Base-by-base conservation (phyloP, 2,329 filamentous ascomycete species). In the Cercospora janseana region DNA sequence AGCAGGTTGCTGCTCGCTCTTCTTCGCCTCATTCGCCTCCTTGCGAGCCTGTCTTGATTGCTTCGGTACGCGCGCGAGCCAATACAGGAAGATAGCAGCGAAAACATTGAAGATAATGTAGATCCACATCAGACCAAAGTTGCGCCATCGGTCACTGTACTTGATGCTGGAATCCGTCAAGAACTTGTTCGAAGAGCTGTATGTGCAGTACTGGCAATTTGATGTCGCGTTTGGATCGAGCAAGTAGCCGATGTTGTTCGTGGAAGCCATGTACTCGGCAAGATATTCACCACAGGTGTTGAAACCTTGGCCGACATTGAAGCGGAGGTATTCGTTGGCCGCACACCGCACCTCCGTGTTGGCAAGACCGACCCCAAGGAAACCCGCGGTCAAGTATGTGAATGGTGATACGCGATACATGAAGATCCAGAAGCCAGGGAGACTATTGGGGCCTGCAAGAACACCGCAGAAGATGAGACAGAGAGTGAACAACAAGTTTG, bases 401-500 rank as follows among this genome's bases (percentile, higher is more conserved):
- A 95, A 87, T 4, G 49, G 60, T 0, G 85, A 89, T 41, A 90
- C 72, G 38, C 86, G 81, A 70, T 92, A 92, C 83, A 90, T 87
- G 75, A 88, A 88, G 59, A 84, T 81, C 86, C 87, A 92, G 76
- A 91, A 90, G 4, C 79, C 72, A 0, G 87, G 86, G 26, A 92
- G 77, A 2, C 71, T 68, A 2, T 71, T 68, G 0, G 85, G 84
- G 4, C 74, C 72, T 21, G 83, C 82, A 55, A 94, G 78, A 42
- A 93, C 85, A 76, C 85, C 75, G 46, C 66, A 69, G 77, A 91
- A 92, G 61, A 88, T 80, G 46, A 91, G 75, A 53, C 78, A 82
- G 47, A 92, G 75, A 27, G 79, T 82, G 72, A 92, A 91, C 60
- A 86, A 71, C 51, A 92, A 66, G 56, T 88, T 87, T 61, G 86